Percentiles rank a stretch among this genome's conserved stretches.
phyloP scores from a whole-genome alignment of 2,329 filamentous ascomycete species.

The Sclerotinia sclerotiorum region DNA sequence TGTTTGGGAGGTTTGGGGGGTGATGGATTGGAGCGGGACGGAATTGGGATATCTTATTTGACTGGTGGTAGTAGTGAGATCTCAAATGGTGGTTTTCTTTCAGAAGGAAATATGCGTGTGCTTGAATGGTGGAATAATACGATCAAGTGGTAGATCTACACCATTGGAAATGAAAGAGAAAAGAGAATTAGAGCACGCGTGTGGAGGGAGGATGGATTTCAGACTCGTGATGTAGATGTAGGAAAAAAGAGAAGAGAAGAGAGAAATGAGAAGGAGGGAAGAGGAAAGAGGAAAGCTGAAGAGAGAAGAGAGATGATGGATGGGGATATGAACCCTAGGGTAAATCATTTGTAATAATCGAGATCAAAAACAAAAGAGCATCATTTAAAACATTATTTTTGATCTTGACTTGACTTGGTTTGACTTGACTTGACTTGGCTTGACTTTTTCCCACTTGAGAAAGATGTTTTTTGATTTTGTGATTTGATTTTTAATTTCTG shows the following conservation, averaged over 20 bases:
- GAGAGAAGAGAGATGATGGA: not conserved
- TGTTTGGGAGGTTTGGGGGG: not conserved
- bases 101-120: not conserved
- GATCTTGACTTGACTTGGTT: too few relatives aligned
- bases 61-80: not conserved
- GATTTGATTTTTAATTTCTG: not conserved
- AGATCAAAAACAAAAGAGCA: slow-evolving; percentile 15
- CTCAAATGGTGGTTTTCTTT: not conserved
- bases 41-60: not conserved
- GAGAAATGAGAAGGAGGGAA: not conserved
- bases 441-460: too few relatives aligned
- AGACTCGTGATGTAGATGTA: not conserved
- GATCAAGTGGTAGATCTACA: not conserved
- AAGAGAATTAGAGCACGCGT: not conserved
- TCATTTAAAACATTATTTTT: slow-evolving; percentile 5
- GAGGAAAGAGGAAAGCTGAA: too few relatives aligned
- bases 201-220: not conserved
- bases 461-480: not conserved
- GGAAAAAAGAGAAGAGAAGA: not conserved
- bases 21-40: not conserved
- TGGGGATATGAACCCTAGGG: slow-evolving; percentile 15
- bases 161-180: not conserved
- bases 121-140: not conserved
- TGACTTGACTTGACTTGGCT: too few relatives aligned
- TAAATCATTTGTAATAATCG: slow-evolving; percentile 21